Evolutionary conservation across 2,329 filamentous ascomycete genomes (phyloP).

Genomic region (Penicillium sp.): DNA sequence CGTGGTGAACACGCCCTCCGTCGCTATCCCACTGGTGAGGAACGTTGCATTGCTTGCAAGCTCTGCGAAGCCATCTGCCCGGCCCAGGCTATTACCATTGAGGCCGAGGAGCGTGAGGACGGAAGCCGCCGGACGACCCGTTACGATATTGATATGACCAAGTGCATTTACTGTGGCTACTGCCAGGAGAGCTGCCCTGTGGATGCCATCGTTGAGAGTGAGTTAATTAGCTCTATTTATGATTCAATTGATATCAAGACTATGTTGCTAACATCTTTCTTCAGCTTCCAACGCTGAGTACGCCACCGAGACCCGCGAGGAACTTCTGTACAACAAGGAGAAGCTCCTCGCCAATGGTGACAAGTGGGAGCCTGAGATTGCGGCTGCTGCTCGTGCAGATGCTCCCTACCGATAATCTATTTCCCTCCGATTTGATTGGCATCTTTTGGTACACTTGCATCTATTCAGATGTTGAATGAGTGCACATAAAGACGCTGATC

Average conservation of each 20-base stretch:
- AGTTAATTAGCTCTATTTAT: constrained; percentile 28
- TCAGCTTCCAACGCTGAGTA: constrained; percentile 70
- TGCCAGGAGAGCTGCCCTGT: constrained; percentile 99
- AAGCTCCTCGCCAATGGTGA: constrained; percentile 86
- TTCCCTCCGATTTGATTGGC: neutral
- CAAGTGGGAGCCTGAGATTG: constrained; percentile 97
- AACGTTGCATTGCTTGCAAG: constrained; percentile 99
- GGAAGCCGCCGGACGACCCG: constrained; percentile 91
- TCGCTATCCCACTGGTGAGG: constrained; percentile 94
- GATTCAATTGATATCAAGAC: neutral
- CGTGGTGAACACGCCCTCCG: constrained; percentile 95
- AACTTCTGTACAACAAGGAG: constrained; percentile 97
- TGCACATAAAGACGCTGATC: constrained; percentile 1
- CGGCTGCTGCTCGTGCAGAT: constrained; percentile 87
- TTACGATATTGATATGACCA: constrained; percentile 99
- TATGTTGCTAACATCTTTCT: neutral
- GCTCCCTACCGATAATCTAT: constrained; percentile 75
- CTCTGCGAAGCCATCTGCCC: constrained; percentile 98
- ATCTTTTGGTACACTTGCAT: neutral
- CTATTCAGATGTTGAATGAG: neutral
- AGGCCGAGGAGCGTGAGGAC: constrained; percentile 96
- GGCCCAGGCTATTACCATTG: constrained; percentile 96
- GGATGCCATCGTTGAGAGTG: constrained; percentile 82
- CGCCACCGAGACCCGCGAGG: constrained; percentile 78
- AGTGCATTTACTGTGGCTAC: constrained; percentile 99